These are phyloP conservation scores for Dactylorhiza incarnata DNA, from an alignment of 106 monocot genomes.

Conservation along the genomic window DNA sequence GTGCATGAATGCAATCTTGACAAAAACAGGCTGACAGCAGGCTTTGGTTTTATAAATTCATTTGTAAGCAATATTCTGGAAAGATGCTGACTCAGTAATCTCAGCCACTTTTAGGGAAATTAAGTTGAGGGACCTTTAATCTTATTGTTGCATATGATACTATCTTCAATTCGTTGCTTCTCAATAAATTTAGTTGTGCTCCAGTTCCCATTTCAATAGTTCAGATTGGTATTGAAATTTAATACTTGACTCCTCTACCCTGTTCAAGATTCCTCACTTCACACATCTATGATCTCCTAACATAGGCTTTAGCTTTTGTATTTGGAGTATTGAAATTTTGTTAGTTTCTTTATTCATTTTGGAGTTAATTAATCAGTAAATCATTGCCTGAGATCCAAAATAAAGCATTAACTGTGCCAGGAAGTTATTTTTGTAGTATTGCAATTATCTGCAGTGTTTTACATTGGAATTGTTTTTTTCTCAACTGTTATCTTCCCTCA, in stretches of 20 bases:
- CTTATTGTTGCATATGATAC: neutral
- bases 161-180: neutral
- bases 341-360: neutral
- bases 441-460: neutral
- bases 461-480: neutral
- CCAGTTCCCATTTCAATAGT: neutral
- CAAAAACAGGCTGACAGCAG: neutral
- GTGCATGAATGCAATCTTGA: neutral
- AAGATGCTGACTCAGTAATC: neutral
- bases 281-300: neutral
- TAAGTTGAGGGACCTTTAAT: neutral
- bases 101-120: neutral
- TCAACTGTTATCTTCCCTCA: slow-evolving; percentile 5
- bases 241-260: neutral
- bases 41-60: neutral
- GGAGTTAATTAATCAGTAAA: neutral
- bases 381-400: neutral
- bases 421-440: neutral
- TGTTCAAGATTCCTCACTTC: slow-evolving; percentile 1
- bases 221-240: neutral
- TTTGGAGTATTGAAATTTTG: neutral
- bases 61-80: neutral
- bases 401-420: neutral
- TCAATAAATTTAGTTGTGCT: neutral
- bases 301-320: neutral